Evolutionary conservation across 2,329 filamentous ascomycete species (phyloP), one percentile per base, ranked within the genome.

Genomic region (Neospermospora avenae): DNA sequence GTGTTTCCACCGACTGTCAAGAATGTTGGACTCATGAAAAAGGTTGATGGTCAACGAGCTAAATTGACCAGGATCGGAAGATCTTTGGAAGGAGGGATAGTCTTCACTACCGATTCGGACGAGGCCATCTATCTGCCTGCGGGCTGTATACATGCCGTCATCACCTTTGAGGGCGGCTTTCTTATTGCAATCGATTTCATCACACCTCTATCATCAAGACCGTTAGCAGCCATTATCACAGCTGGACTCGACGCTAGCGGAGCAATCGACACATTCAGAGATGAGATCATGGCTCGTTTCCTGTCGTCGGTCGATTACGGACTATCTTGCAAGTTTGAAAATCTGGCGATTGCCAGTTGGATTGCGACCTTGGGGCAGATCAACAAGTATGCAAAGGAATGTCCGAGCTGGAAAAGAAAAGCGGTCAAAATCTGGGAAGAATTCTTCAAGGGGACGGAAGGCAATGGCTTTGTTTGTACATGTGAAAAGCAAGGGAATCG

Each of bases 101-200:
- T 64, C 5, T 49, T 58, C 11, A 45, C 55, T 13, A 64, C 58
- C 3, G 59, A 49, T n/a, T 64, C 64, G 1, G 39, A 42, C 1
- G 22, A 64, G 4, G 62, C 58, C 3, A 51, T 66, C 8, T 61
- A 64, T 24, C 51, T 66, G 1, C 62, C 64, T 10, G 53, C 58
- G 3, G 64, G 62, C 5, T 58, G 39, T 11, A 59, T 66, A 8
- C 62, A 66, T 37, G 45, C 55, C 1, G 58, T 66, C 10, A 60
- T 66, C 28, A 64, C 62, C 3, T 46, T 45, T 11, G 2, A 49
- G 2, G 64, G 62, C 3, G 60, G 64, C 20, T 66, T 61, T 31
- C 56, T 64, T 14, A 49, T 59, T 10, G 35, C 62, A 3, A 48
- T 55, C 0, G 62, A 66, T 18, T 66, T 64, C 34, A 60, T n/a